Conservation (phyloP, 129 eudicot species). For the Solidago caesia region DNA sequence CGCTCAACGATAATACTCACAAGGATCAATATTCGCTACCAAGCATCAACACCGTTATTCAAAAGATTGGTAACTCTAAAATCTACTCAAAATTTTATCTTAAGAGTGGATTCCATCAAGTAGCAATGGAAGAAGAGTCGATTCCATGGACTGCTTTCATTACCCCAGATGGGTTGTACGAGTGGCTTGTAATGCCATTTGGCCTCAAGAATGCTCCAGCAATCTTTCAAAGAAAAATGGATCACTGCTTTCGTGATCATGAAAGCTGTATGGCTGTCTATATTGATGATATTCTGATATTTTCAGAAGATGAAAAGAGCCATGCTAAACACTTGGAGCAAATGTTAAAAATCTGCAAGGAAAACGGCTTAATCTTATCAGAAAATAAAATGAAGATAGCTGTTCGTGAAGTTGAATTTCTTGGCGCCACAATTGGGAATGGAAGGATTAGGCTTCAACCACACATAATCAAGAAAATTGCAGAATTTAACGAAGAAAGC, state of each 20-base stretch:
- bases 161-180: background rate
- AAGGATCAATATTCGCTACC: too few relatives aligned
- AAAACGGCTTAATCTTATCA: background rate
- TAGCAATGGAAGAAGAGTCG: background rate
- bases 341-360: background rate
- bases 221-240: conserved; percentile 5
- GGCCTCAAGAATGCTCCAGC: background rate
- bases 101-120: background rate
- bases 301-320: background rate
- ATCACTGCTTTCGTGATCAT: background rate
- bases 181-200: conserved; percentile 6
- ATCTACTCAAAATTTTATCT: background rate
- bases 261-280: background rate
- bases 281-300: background rate
- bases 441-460: background rate
- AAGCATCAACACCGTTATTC: too few relatives aligned
- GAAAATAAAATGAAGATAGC: background rate
- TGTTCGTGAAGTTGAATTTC: background rate
- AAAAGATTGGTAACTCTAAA: background rate
- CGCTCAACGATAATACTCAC: too few relatives aligned
- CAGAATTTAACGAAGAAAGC: background rate
- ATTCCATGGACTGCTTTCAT: background rate
- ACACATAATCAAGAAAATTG: background rate
- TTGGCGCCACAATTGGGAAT: background rate
- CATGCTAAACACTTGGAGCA: background rate